Conservation (phyloP, 495 filamentous ascomycete genomes). For the Annulohypoxylon bovei region DNA sequence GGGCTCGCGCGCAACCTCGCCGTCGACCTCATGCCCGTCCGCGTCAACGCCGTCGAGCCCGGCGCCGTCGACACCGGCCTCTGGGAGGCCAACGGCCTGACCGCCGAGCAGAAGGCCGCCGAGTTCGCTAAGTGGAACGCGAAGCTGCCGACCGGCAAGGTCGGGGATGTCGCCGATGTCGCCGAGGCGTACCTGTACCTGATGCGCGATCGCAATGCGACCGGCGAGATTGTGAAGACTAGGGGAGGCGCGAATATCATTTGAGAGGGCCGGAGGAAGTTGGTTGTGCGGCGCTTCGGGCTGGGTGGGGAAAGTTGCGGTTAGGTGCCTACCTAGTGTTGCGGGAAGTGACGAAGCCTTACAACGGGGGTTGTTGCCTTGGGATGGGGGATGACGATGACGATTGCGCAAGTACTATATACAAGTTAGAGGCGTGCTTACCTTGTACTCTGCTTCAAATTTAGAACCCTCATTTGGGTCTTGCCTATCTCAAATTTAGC, state of each 20-base stretch:
- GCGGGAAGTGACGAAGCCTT: no score
- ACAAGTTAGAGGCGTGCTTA: no score
- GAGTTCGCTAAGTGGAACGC: constrained; percentile 30
- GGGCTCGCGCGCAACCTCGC: constrained; percentile 64
- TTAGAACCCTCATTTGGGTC: background rate
- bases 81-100: constrained; percentile 43
- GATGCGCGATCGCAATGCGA: constrained; percentile 63
- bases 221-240: constrained; percentile 43
- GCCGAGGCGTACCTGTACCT: constrained; percentile 72
- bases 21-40: constrained; percentile 65
- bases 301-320: background rate
- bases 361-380: background rate
- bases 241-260: constrained; percentile 36
- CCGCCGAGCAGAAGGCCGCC: constrained; percentile 47
- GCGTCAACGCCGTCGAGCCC: constrained; percentile 68
- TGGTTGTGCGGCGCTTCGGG: background rate
- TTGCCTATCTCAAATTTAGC: no score
- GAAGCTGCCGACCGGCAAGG: constrained; percentile 54
- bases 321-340: no score
- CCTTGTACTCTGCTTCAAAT: background rate
- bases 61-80: constrained; percentile 66
- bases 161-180: constrained; percentile 69
- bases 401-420: no score
- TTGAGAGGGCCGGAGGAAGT: constrained; percentile 7
- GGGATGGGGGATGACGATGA: no score